Conservation (phyloP, 169 alveolate species). For the Neospora caninum region DNA sequence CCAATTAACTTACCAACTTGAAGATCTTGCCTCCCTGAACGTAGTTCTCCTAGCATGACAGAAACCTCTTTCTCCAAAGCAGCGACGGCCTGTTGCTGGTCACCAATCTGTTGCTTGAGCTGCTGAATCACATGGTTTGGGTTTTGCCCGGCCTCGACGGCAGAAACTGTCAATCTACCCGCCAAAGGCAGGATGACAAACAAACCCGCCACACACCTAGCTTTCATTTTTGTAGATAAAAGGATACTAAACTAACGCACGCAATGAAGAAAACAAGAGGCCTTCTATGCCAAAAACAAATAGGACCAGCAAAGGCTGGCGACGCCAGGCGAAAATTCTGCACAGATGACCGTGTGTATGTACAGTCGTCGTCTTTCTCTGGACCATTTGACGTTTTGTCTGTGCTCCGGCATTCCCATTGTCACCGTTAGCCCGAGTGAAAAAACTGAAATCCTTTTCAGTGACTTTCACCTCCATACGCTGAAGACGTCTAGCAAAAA, state of each 20-base stretch:
- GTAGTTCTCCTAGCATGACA: slow-evolving; percentile 25
- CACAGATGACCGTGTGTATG: too few species aligned
- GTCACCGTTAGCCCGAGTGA: too few species aligned
- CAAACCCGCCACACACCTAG: not conserved
- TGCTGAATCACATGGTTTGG: slow-evolving; percentile 37
- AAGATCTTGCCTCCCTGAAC: slow-evolving; percentile 38
- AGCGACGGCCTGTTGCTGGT: slow-evolving; percentile 49
- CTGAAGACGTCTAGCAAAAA: too few species aligned
- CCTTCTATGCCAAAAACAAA: too few species aligned
- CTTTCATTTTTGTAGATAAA: not conserved
- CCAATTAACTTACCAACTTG: slow-evolving; percentile 22
- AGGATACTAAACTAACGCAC: not conserved
- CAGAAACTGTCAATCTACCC: not conserved
- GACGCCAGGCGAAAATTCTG: too few species aligned
- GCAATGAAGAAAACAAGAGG: too few species aligned
- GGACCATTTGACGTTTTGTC: too few species aligned
- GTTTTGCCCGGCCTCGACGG: not conserved
- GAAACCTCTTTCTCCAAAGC: slow-evolving; percentile 48
- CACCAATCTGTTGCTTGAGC: slow-evolving; percentile 47
- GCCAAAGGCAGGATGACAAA: not conserved
- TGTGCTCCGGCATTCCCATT: too few species aligned
- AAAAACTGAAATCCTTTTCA: too few species aligned
- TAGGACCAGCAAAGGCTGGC: too few species aligned
- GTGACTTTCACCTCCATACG: too few species aligned
- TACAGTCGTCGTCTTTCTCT: too few species aligned